phyloP scores from a whole-genome alignment of 495 filamentous ascomycete species.

The Lophium mytilinum region DNA sequence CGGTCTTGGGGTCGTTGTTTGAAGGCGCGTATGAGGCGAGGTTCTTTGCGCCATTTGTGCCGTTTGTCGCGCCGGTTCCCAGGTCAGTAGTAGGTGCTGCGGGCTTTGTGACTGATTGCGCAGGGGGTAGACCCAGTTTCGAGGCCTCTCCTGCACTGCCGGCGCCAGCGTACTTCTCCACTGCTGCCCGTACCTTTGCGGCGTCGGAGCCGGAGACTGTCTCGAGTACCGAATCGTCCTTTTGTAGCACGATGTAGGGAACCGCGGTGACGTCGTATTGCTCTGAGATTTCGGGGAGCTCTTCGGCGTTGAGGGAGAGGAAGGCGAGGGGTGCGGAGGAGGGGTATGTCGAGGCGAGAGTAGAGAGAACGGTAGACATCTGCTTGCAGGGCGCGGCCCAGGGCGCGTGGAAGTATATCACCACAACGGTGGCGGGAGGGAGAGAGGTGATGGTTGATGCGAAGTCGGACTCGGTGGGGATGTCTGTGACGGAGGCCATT shows the following conservation, averaged over 20 bases:
- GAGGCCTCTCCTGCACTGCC: constrained; percentile 33
- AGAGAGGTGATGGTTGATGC: constrained; percentile 52
- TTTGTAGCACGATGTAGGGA: constrained; percentile 77
- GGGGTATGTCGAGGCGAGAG: constrained; percentile 76
- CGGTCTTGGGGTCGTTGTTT: constrained; percentile 39
- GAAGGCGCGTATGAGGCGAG: constrained; percentile 40
- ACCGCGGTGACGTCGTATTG: constrained; percentile 88
- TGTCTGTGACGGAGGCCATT: constrained; percentile 53
- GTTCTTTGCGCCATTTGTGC: constrained; percentile 28
- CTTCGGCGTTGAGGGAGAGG: constrained; percentile 82
- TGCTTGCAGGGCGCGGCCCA: constrained; percentile 96
- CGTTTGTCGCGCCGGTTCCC: constrained; percentile 16
- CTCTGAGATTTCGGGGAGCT: constrained; percentile 78
- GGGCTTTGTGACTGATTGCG: constrained; percentile 37
- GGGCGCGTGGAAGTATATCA: constrained; percentile 89
- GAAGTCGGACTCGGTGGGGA: constrained; percentile 63
- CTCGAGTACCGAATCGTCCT: constrained; percentile 61
- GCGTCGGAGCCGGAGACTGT: constrained; percentile 84
- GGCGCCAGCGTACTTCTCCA: constrained; percentile 70
- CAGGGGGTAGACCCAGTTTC: constrained; percentile 45
- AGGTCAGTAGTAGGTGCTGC: constrained; percentile 21
- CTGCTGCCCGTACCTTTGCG: constrained; percentile 65
- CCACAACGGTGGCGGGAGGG: constrained; percentile 57
- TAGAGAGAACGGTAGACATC: constrained; percentile 78
- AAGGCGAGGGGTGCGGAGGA: constrained; percentile 64